phyloP scores from a whole-genome alignment of 176 grass and related monocot genomes.

The Chloris gayana region DNA sequence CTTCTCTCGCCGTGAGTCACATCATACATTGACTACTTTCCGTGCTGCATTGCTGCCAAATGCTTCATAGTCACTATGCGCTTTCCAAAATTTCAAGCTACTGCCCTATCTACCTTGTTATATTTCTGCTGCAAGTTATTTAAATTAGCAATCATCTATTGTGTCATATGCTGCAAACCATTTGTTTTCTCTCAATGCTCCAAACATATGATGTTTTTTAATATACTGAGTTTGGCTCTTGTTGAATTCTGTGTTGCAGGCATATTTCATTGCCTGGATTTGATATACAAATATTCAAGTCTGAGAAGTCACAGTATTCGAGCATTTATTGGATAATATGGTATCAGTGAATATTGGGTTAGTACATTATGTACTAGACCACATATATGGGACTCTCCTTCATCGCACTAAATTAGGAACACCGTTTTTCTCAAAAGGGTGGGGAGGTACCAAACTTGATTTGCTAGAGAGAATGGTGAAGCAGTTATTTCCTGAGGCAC shows the following conservation, averaged over 20 bases:
- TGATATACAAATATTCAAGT: background rate
- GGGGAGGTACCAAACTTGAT: slow-evolving; percentile 78
- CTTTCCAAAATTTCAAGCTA: background rate
- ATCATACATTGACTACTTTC: background rate
- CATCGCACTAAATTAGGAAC: slow-evolving; percentile 79
- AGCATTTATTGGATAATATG: slow-evolving; percentile 55
- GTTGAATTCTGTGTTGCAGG: slow-evolving; percentile 28
- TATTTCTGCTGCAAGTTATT: background rate
- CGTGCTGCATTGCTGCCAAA: background rate
- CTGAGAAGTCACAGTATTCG: slow-evolving; percentile 1
- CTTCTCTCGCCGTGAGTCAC: background rate
- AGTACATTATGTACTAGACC: slow-evolving; percentile 82
- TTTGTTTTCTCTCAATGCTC: background rate
- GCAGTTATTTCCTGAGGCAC: slow-evolving; percentile 73
- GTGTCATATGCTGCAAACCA: background rate
- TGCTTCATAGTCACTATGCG: background rate
- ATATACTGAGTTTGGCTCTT: slow-evolving; percentile 11
- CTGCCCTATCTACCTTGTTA: background rate
- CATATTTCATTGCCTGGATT: background rate
- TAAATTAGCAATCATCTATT: background rate
- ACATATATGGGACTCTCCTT: slow-evolving; percentile 81
- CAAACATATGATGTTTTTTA: background rate
- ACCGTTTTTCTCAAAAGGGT: slow-evolving; percentile 95
- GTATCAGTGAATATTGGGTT: slow-evolving; percentile 83
- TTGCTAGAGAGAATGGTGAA: slow-evolving; percentile 89